A percentile compares a stretch with the other conserved stretches of the same genome.
phyloP scores from a whole-genome alignment of 208 protist genomes.

The Crithidia brevicula region DNA sequence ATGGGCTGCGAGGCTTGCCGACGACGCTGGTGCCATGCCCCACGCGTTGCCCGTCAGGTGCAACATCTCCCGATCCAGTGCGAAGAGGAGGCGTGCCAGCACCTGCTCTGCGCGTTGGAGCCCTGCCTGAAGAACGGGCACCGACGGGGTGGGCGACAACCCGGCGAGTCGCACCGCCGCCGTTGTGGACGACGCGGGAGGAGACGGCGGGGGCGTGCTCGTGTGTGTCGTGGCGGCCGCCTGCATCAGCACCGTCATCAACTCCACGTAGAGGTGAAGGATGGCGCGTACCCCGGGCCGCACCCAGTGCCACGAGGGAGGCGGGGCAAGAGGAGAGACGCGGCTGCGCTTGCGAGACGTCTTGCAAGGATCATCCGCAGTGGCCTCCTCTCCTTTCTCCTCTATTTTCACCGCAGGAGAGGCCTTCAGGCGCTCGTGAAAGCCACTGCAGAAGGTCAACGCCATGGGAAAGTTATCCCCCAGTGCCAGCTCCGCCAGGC shows the following conservation, averaged over 20 bases:
- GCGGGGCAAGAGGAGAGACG: neutral
- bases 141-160: constrained; percentile 4
- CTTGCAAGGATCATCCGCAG: neutral
- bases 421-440: neutral
- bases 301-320: constrained; percentile 29
- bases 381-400: neutral
- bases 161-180: neutral
- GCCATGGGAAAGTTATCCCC: constrained; percentile 22
- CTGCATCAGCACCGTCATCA: constrained; percentile 27
- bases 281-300: constrained; percentile 25
- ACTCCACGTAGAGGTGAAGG: constrained; percentile 35
- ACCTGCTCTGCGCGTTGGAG: constrained; percentile 31
- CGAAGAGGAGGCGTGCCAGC: constrained; percentile 29
- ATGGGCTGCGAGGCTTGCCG: no score
- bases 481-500: constrained; percentile 26
- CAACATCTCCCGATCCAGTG: constrained; percentile 31
- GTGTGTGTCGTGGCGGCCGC: constrained; percentile 14
- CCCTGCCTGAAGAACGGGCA: constrained; percentile 20
- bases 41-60: constrained; percentile 29
- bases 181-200: neutral
- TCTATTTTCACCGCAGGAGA: neutral
- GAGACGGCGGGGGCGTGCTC: neutral
- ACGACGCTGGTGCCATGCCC: neutral
- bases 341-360: neutral
- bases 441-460: constrained; percentile 4